Base-by-base conservation (phyloP, 306 rosid genomes). In the Canavalia ensiformis region DNA sequence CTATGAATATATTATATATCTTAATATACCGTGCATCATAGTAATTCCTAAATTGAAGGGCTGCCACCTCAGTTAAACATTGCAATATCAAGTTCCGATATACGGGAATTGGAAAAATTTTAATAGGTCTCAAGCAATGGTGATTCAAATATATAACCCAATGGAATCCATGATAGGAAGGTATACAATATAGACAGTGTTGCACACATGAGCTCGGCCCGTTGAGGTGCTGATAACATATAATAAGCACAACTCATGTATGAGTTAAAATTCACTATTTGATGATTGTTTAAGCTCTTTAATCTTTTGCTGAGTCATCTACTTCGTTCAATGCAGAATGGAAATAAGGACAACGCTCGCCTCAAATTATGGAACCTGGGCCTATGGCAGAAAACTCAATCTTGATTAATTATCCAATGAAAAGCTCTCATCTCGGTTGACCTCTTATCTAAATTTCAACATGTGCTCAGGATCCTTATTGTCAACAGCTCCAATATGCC, bases 181-280 rank as follows among this genome's bases (percentile, higher is more conserved):
- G 98, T 95, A 88, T 92, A 94, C 86, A 94, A 88, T 30, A 97
- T 94, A 46, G 97, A 90, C 56, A 94, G 65, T 25, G 98, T 94
- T 35, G 95, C 97, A 3, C 98, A 88, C 58, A 94, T 86, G 72
- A 94, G 97, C 82, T 94, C 97, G 31, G 95, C 57, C 71, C 95
- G 85, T 82, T 92, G 98, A 75, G 98, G 92, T 9, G 87, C 97
- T 30, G 98, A 92, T 64, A 94, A 84, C 33, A 94, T 97, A 84
- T 92, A 94, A 18, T 77, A 94, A 86, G 91, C 98, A 94, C 75
- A 94, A 77, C 94, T 92, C 98, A 52, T 94, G 97, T 85, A 94
- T 94, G 88, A 92, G 98, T 77, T 89, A 95, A 90, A 94, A 94
- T 86, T 94, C 98, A 65, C 98, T 92, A 87, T 92, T 92, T 81